Conservation (phyloP, 2,329 filamentous ascomycete species). For the Akanthomyces uredinophilus region DNA sequence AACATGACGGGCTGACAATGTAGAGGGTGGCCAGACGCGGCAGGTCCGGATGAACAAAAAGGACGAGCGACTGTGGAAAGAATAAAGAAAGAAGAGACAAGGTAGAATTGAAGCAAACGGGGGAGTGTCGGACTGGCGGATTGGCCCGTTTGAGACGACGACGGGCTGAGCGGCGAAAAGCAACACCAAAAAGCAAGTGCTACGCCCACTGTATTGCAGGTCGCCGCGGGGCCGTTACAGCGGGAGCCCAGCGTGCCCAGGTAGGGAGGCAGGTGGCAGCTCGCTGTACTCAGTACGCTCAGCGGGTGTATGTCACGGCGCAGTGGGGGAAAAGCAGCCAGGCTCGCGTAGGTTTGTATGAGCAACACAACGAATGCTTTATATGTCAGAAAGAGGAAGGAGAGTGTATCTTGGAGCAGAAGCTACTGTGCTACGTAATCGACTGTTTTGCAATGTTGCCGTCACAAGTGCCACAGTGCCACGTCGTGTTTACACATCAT, state of each 20-base stretch:
- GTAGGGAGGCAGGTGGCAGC: not conserved
- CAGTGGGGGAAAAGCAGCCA: not conserved
- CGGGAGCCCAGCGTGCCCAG: too few relatives aligned
- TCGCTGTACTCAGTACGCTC: not conserved
- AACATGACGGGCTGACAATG: conserved; percentile 31
- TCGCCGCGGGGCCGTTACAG: not conserved
- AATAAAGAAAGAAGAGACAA: not conserved
- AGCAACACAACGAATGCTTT: too few relatives aligned
- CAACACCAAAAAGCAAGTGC: not conserved
- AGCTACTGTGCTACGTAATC: not conserved
- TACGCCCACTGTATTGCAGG: not conserved
- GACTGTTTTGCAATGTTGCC: too few relatives aligned
- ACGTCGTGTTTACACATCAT: too few relatives aligned
- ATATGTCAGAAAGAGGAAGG: not conserved
- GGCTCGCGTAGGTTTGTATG: too few relatives aligned
- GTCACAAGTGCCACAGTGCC: not conserved
- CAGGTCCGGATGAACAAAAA: not conserved
- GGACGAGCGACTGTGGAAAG: not conserved
- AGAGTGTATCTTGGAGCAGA: not conserved
- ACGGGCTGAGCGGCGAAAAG: not conserved
- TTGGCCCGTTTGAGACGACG: not conserved
- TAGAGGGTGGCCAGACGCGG: not conserved
- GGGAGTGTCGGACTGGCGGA: not conserved
- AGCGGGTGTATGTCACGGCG: not conserved
- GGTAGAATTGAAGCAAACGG: not conserved